Base-by-base conservation (phyloP, 2,329 filamentous ascomycete species). In the Hymenoscyphus infarciens region DNA sequence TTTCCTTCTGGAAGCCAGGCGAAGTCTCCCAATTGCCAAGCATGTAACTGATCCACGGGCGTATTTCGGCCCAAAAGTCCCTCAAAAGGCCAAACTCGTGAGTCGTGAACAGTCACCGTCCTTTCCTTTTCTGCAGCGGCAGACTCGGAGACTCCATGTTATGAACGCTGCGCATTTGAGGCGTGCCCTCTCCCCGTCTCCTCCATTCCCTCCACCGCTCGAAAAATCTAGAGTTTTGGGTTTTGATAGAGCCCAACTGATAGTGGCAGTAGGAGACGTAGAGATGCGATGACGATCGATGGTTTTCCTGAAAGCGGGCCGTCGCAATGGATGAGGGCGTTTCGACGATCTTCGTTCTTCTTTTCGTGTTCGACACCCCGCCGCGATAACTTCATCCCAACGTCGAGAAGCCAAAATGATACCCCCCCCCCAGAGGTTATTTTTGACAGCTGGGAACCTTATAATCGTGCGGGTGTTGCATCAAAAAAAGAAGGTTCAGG, bases 271-370 rank as follows among this genome's bases (percentile, higher is more conserved):
- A 19, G 19, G 19, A 52, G 45, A 25, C 8, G 45, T 52, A 19
- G 45, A 22, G 19, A 13, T 22, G n/a, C 45, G 45, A 52, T 52
- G 45, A 52, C 45, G 45, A 52, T 52, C 45, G 45, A 52, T 52
- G 45, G 19, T 52, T 22, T 52, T 52, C 19, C 22, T 52, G 11
- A 22, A 52, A 52, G 45, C 45, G 45, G 45, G 45, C 25, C 45
- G 11, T 52, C 45, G 19, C 45, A 22, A 22, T 52, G 45, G 15
- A 19, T 13, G 19, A 22, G 19, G 45, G 13, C 42, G 42, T 22
- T 13, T 52, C 22, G 45, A 13, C 5, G 19, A 52, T 13, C 3
- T 52, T 13, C 22, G 45, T 49, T 49, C 19, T 49, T 49, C 42
- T 49, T 7, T 22, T 13, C 19, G 4, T 11, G 45, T 52, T 22